Percentiles rank a stretch among this genome's conserved stretches.
These are phyloP conservation scores for Pythium sukuiense DNA, from an alignment of 352 stramenopile species.

Conservation along the genomic window DNA sequence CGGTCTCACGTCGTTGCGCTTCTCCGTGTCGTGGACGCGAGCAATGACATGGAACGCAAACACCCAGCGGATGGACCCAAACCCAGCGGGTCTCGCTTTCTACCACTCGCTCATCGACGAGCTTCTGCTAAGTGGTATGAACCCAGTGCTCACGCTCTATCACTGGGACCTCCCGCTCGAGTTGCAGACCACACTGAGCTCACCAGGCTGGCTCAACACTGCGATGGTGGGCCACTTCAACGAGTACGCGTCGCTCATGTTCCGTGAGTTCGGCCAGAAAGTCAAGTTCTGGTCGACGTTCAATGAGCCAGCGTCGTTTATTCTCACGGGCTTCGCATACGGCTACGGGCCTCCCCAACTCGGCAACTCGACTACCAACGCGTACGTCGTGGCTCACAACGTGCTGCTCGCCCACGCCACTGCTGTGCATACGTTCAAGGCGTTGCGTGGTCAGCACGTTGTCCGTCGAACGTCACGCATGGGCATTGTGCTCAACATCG, in stretches of 20 bases:
- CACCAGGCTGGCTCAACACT: conserved; percentile 23
- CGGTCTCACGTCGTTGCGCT: conserved; percentile 90
- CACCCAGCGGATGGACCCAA: conserved; percentile 52
- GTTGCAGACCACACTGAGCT: conserved; percentile 39
- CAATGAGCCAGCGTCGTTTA: conserved; percentile 91
- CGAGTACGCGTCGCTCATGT: conserved; percentile 84
- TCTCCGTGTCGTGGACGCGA: conserved; percentile 71
- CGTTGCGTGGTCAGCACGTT: neutral
- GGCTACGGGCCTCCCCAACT: conserved; percentile 49
- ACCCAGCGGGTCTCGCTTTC: conserved; percentile 83
- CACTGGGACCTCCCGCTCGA: conserved; percentile 94
- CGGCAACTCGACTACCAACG: conserved; percentile 16
- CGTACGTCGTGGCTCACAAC: conserved; percentile 73
- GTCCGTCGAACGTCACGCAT: neutral
- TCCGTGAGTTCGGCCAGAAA: conserved; percentile 87
- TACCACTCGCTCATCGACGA: conserved; percentile 52
- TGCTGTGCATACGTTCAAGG: conserved; percentile 40
- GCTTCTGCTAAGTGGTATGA: conserved; percentile 45
- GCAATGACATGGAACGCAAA: conserved; percentile 42
- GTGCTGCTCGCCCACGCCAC: conserved; percentile 84
- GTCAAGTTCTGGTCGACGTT: conserved; percentile 93
- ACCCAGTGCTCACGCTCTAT: conserved; percentile 91
- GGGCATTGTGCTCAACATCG: neutral
- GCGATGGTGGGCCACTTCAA: conserved; percentile 25
- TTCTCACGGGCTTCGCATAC: neutral